Evolutionary conservation across 2,329 filamentous ascomycete genomes (phyloP).

Genomic region (Aspergillus japonicus): DNA sequence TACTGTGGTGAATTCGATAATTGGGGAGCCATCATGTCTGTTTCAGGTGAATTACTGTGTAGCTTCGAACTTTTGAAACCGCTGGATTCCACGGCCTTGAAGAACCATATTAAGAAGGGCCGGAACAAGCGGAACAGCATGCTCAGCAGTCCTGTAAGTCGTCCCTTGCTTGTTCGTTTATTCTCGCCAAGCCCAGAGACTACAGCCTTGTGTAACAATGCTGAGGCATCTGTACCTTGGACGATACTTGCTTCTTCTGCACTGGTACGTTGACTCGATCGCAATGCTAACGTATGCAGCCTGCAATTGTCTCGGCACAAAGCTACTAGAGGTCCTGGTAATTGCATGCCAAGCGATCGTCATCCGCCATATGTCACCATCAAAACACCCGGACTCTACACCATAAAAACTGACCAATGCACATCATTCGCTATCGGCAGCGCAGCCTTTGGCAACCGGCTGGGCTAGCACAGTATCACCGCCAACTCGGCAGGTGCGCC

Average conservation of each 20-base stretch:
- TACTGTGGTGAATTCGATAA: constrained; percentile 99
- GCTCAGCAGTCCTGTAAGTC: constrained; percentile 89
- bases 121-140: constrained; percentile 91
- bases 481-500: constrained; percentile 11
- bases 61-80: constrained; percentile 97
- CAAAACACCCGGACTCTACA: constrained; percentile 18
- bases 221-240: constrained; percentile 21
- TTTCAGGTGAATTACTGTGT: constrained; percentile 87
- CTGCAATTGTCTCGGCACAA: constrained; percentile 47
- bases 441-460: constrained; percentile 9
- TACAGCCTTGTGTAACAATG: constrained; percentile 21
- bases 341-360: constrained; percentile 22
- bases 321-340: constrained; percentile 38
- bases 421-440: constrained; percentile 12
- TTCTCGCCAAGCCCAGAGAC: constrained; percentile 23
- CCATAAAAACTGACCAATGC: constrained; percentile 9
- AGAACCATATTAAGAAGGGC: constrained; percentile 98
- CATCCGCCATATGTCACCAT: constrained; percentile 22
- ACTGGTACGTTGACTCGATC: background rate
- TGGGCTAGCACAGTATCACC: constrained; percentile 11
- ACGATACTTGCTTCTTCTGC: constrained; percentile 4
- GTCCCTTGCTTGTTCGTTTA: constrained; percentile 18
- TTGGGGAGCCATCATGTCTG: constrained; percentile 98
- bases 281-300: constrained; percentile 33
- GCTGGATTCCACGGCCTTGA: constrained; percentile 89